A percentile compares a stretch with the other conserved stretches of the same genome.
These are phyloP conservation scores for Acanthamoeba sp. DNA, from an alignment of 208 protist genomes.

Conservation along the genomic window DNA sequence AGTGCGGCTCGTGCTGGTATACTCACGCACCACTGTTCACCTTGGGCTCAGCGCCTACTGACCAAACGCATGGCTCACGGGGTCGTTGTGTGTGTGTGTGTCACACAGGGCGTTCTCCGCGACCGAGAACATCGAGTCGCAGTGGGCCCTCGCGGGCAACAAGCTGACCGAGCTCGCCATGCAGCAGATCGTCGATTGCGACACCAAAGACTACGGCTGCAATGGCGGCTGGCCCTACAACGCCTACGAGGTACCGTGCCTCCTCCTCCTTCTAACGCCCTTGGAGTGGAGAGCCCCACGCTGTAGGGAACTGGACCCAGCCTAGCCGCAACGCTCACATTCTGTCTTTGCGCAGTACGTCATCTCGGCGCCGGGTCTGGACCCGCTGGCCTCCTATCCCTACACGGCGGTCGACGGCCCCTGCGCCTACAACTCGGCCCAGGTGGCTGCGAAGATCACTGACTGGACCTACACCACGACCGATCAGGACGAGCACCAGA, in stretches of 20 bases:
- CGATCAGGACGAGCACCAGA: constrained; percentile 90
- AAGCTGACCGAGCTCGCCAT: constrained; percentile 93
- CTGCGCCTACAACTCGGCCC: constrained; percentile 82
- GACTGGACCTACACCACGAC: constrained; percentile 84
- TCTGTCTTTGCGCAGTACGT: constrained; percentile 84
- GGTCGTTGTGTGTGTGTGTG: neutral
- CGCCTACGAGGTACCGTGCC: neutral
- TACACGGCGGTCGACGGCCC: constrained; percentile 82
- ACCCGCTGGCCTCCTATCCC: constrained; percentile 92
- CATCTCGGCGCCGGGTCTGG: constrained; percentile 88
- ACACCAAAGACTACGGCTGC: constrained; percentile 89
- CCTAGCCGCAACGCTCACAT: too few species aligned
- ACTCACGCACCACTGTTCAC: too few species aligned
- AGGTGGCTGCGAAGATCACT: constrained; percentile 91
- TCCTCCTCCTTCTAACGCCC: too few species aligned
- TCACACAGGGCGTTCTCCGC: constrained; percentile 91
- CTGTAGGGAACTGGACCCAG: too few species aligned
- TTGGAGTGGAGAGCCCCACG: too few species aligned
- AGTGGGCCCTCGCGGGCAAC: constrained; percentile 88
- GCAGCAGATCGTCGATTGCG: constrained; percentile 96
- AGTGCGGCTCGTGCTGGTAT: constrained; percentile 95
- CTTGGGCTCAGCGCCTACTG: neutral
- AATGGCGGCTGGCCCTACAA: constrained; percentile 92
- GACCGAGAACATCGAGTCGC: constrained; percentile 93
- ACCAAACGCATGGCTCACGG: neutral